Conservation (phyloP, 805 yeast genomes). For the Saccharomycopsis malanga region DNA sequence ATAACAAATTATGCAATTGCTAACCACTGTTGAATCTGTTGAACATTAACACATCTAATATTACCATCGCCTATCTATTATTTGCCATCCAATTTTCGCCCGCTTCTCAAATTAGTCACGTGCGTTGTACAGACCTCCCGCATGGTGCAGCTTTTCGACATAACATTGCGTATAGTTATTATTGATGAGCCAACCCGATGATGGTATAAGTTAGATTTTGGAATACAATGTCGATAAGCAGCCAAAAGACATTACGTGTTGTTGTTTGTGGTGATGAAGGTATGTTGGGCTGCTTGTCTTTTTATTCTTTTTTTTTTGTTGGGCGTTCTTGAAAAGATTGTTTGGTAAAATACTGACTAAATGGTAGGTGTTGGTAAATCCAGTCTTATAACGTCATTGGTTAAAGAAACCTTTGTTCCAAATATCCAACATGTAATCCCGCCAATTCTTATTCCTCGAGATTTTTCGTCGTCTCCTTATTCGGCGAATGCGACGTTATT, state of each 20-base stretch:
- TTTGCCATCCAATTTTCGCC: too few species aligned
- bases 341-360: background rate
- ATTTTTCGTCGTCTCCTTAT: constrained; percentile 50
- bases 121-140: too few species aligned
- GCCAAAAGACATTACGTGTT: constrained; percentile 56
- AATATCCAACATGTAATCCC: constrained; percentile 75
- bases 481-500: constrained; percentile 63
- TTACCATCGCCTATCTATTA: too few species aligned
- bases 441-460: constrained; percentile 75
- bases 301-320: too few species aligned
- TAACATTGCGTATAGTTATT: too few species aligned
- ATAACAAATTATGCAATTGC: too few species aligned
- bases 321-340: background rate
- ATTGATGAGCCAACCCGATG: too few species aligned
- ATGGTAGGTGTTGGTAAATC: constrained; percentile 68
- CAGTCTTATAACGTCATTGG: constrained; percentile 67
- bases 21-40: too few species aligned
- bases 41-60: too few species aligned
- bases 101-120: too few species aligned
- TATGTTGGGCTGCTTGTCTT: constrained; percentile 18
- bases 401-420: constrained; percentile 75
- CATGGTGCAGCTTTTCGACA: too few species aligned
- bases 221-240: background rate
- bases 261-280: constrained; percentile 94
- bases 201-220: too few species aligned